These are phyloP conservation scores for Yamadazyma olivae DNA, from an alignment of 805 yeast genomes.

Conservation along the genomic window DNA sequence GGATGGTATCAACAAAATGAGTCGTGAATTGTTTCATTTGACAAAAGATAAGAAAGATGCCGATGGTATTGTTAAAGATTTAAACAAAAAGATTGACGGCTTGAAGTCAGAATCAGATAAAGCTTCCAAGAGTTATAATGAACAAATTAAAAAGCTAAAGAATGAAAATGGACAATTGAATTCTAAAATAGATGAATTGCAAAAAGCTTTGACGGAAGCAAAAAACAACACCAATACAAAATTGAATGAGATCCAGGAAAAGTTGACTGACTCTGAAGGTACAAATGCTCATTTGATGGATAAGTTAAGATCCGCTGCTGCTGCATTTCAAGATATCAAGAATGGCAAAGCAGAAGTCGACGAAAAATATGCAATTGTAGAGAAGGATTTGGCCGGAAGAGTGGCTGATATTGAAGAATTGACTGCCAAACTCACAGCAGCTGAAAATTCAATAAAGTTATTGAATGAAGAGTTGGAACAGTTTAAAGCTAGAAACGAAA, in stretches of 20 bases:
- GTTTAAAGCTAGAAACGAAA: conserved; percentile 1
- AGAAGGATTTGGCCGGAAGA: conserved; percentile 15
- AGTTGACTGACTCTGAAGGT: conserved; percentile 26
- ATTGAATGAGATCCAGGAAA: conserved; percentile 18
- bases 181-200: conserved; percentile 18
- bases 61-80: conserved; percentile 38
- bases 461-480: conserved; percentile 8
- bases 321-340: conserved; percentile 30
- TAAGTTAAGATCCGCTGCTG: conserved; percentile 38
- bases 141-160: conserved; percentile 17
- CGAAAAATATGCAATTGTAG: conserved; percentile 9
- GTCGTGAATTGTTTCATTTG: conserved; percentile 70
- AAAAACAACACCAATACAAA: conserved; percentile 17
- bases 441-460: conserved; percentile 7
- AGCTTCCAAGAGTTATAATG: conserved; percentile 19
- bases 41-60: conserved; percentile 55
- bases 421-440: conserved; percentile 5
- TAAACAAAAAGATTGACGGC: conserved; percentile 40
- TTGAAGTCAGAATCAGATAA: conserved; percentile 33
- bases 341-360: conserved; percentile 15
- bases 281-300: conserved; percentile 37
- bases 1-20: conserved; percentile 88
- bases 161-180: conserved; percentile 23
- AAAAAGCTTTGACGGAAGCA: conserved; percentile 18
- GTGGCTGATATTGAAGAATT: conserved; percentile 10